Evolutionary conservation across 106 monocot species (phyloP), one percentile per base, ranked within the genome.

Genomic region (Dactylorhiza incarnata): DNA sequence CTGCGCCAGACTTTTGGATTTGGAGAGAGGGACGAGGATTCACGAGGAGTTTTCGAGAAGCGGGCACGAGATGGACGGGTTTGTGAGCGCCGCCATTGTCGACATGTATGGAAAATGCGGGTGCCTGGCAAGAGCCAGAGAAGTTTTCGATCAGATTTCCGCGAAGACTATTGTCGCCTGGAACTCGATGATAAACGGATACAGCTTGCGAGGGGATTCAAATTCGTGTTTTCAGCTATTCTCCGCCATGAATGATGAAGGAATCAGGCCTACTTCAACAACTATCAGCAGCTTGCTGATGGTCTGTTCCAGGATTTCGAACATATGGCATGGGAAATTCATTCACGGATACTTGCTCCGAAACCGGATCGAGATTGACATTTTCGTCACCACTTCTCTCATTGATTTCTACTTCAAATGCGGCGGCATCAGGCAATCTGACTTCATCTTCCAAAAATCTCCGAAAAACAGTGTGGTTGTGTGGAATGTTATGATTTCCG

Each of bases 401-500:
- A 54, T 90, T 11, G 88, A 90, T 73, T 73, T 90, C 53, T 94
- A 94, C 20, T 94, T 94, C 56, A 88, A 90, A 79, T 88, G 93
- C 44, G 79, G 79, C 8, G 74, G 62, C n/a, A 72, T 77, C 62
- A 59, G 48, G 5, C 83, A 76, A 52, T 86, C 93, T 9, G 77
- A 86, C 73, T 73, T 68, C 53, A 77, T 84, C 10, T 86, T 84
- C 47, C 48, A 63, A 58, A 82, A 19, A 20, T 81, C 82, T 86
- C 74, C 78, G 2, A 90, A 75, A 63, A 74, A 22, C 5, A 78
- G 79, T 76, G 78, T 75, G 0, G 80, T 88, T 62, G 79, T 80
- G 12, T 94, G 93, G 93, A 94, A 94, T 80, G 88, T 90, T 61
- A 88, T 90, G 87, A 82, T 94, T 63, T 90, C 88, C 0, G 93